A percentile compares a stretch with the other conserved stretches of the same genome.
Conservation (phyloP, 1,284 basidiomycete species). For the Chiua sp. region DNA sequence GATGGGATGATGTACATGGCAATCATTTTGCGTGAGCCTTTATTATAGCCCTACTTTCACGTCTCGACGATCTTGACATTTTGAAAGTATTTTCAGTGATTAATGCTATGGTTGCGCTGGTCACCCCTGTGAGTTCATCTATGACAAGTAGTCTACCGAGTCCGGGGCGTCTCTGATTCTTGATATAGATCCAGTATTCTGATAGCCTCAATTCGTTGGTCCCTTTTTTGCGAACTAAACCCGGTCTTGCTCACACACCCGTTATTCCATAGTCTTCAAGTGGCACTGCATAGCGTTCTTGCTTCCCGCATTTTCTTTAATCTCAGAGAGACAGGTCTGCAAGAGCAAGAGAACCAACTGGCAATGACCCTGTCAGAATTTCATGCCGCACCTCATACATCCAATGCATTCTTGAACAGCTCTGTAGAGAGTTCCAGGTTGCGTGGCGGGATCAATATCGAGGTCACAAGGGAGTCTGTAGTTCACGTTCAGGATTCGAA, state of each 20-base stretch:
- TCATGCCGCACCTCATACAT: constrained; percentile 1
- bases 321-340: constrained; percentile 26
- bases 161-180: neutral
- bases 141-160: neutral
- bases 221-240: neutral
- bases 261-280: constrained; percentile 19
- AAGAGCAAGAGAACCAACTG: constrained; percentile 1
- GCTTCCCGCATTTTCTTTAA: constrained; percentile 35
- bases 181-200: constrained; percentile 16
- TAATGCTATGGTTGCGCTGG: constrained; percentile 19
- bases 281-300: constrained; percentile 30
- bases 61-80: neutral
- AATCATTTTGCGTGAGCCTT: constrained; percentile 17
- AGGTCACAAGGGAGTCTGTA: neutral
- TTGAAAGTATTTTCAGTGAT: constrained; percentile 22
- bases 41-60: neutral
- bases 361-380: constrained; percentile 18
- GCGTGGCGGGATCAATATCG: neutral
- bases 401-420: constrained; percentile 1
- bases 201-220: constrained; percentile 26
- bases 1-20: constrained; percentile 28
- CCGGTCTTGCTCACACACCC: constrained; percentile 5
- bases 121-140: constrained; percentile 11
- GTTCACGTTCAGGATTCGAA: neutral
- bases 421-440: neutral